These are phyloP conservation scores for Trypanosoma brucei DNA, from an alignment of 208 protist genomes.

Conservation along the genomic window DNA sequence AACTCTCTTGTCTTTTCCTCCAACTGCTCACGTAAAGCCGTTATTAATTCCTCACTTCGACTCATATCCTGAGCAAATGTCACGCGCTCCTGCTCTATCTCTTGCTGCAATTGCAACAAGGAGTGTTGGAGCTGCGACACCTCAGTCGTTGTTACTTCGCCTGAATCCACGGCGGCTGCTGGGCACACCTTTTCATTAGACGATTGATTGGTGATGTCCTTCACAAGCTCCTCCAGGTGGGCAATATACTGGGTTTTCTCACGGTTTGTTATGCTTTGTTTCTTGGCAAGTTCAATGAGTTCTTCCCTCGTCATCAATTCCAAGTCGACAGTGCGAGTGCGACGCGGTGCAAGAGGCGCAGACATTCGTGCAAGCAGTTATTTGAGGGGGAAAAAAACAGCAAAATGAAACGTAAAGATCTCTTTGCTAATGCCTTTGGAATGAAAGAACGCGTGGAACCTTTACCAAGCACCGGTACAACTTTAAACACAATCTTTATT, in stretches of 20 bases:
- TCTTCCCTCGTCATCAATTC: slow-evolving; percentile 42
- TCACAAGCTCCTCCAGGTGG: slow-evolving; percentile 38
- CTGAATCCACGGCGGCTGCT: no score
- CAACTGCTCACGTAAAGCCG: slow-evolving; percentile 8
- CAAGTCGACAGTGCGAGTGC: slow-evolving; percentile 53
- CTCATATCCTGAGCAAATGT: slow-evolving; percentile 28
- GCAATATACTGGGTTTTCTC: slow-evolving; percentile 52
- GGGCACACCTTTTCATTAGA: no score
- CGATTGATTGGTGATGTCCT: slow-evolving; percentile 27
- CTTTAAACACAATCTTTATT: no score
- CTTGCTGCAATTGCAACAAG: slow-evolving; percentile 13
- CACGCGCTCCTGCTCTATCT: slow-evolving; percentile 31
- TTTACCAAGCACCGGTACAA: no score
- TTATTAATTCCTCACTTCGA: slow-evolving; percentile 25
- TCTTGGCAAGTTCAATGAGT: slow-evolving; percentile 59
- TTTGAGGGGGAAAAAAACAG: neutral
- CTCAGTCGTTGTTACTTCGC: no score
- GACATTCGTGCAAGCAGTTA: slow-evolving; percentile 7
- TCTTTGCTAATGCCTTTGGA: neutral
- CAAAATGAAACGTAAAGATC: neutral
- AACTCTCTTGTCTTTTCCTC: slow-evolving; percentile 18
- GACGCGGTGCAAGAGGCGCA: slow-evolving; percentile 5
- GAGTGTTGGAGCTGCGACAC: no score
- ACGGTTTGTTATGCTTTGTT: slow-evolving; percentile 40
- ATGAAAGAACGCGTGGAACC: no score